These are phyloP conservation scores for Tuber calosporum DNA, from an alignment of 495 filamentous ascomycete genomes.

Conservation along the genomic window DNA sequence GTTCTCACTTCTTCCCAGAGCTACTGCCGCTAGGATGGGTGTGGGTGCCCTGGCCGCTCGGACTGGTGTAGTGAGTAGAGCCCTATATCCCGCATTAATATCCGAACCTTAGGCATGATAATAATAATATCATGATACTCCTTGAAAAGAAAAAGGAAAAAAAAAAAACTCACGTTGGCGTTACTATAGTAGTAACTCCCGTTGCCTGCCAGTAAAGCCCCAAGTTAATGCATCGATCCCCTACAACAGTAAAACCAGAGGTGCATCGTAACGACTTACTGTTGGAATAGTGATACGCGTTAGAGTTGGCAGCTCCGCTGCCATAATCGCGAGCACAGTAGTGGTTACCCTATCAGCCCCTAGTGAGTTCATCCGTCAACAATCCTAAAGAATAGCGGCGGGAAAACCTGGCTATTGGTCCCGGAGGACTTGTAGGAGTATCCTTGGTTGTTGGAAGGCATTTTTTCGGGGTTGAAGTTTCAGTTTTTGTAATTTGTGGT, in stretches of 20 bases:
- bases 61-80: conserved; percentile 22
- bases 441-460: conserved; percentile 29
- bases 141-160: too few relatives aligned
- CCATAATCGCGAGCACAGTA: conserved; percentile 53
- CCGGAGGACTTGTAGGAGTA: conserved; percentile 46
- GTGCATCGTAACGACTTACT: conserved; percentile 38
- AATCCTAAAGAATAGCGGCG: background rate
- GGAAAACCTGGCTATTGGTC: conserved; percentile 45
- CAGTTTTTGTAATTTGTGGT: background rate
- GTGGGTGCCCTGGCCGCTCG: conserved; percentile 17
- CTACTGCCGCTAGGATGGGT: conserved; percentile 16
- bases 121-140: background rate
- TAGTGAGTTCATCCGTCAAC: background rate
- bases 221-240: background rate
- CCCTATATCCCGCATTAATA: conserved; percentile 6
- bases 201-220: conserved; percentile 40
- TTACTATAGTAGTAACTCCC: conserved; percentile 59
- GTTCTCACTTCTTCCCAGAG: conserved; percentile 20
- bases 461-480: background rate
- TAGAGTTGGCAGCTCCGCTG: conserved; percentile 45
- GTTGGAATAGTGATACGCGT: conserved; percentile 56
- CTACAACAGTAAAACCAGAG: background rate
- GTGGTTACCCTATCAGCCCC: conserved; percentile 48
- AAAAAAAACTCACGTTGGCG: conserved; percentile 42
- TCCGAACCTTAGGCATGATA: background rate